Percentiles rank a stretch among this genome's conserved stretches.
phyloP scores from a whole-genome alignment of 768 basidiomycete genomes.

The Steccherinum ochraceum region DNA sequence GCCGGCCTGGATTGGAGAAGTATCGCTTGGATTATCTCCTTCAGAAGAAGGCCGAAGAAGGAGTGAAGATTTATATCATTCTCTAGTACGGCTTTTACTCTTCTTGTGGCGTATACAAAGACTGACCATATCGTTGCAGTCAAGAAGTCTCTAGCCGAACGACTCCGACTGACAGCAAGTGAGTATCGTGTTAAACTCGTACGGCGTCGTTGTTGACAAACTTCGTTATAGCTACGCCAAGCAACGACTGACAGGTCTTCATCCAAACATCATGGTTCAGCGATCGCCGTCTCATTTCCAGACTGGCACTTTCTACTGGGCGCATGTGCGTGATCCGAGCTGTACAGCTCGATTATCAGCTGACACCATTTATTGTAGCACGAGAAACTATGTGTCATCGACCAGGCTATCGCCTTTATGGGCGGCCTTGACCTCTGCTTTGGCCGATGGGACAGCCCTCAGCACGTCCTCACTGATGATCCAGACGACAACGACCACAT shows the following conservation, averaged over 20 bases:
- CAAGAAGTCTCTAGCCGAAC: conserved; percentile 94
- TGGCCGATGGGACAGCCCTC: conserved; percentile 96
- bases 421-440: conserved; percentile 95
- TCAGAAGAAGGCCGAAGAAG: conserved; percentile 88
- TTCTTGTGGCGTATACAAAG: background rate
- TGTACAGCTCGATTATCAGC: background rate
- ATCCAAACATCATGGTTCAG: conserved; percentile 93
- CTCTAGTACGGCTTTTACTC: conserved; percentile 59
- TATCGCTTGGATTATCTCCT: conserved; percentile 85
- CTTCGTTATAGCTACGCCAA: conserved; percentile 67
- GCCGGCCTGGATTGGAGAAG: conserved; percentile 76
- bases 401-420: conserved; percentile 97
- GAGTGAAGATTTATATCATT: conserved; percentile 94
- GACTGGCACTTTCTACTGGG: conserved; percentile 98
- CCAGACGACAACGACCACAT: conserved; percentile 61
- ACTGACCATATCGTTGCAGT: conserved; percentile 34
- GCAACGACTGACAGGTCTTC: conserved; percentile 67
- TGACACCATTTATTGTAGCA: conserved; percentile 44
- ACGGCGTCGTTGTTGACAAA: background rate
- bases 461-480: conserved; percentile 87
- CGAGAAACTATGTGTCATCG: conserved; percentile 96
- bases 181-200: conserved; percentile 20
- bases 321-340: conserved; percentile 59
- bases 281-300: conserved; percentile 96
- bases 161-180: conserved; percentile 93